Base-by-base conservation (phyloP, 2,329 filamentous ascomycete genomes). In the Diaporthe sp. region DNA sequence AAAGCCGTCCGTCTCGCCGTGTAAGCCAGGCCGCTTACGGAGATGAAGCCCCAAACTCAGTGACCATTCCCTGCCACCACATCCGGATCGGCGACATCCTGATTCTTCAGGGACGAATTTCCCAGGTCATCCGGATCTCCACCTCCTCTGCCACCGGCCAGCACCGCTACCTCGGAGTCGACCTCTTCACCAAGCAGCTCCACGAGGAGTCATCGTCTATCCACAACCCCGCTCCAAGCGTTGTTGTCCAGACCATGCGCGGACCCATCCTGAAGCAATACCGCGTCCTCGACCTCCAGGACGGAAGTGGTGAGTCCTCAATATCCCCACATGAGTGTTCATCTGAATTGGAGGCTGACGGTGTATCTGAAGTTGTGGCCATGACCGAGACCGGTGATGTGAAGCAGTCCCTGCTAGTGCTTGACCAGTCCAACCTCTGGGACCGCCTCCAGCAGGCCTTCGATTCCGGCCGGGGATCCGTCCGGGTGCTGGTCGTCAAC, bases 211-310 rank as follows among this genome's bases (percentile, higher is more conserved):
- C 95, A 73, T 96, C 94, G 81, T 98, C 98, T 88, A 92, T 98
- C 88, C 96, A 94, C 87, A 97, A 97, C 93, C 97, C 97, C 78
- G 94, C 94, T 79, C 96, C 96, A 80, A 98, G 94, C 80, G 97
- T 99, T 76, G 92, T 98, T 78, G 96, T 99, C 82, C 97, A 99
- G 93, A 98, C 96, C 89, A 98, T 99, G 95, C 94, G 97, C 79
- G 97, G 96, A 81, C 97, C 97, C 78, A 92, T 98, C 89, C 98
- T 98, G 95, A 98, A 98, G 95, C 97, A 98, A 91, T 99, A 99
- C 93, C 96, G 97, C 83, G 96, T 99, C 84, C 93, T 99, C 77
- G 97, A 99, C 89, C 93, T 99, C 86, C 93, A 95, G 85, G 94
- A 97, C 79, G 96, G 91, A 80, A 81, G 92, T 81, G 89, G 90